These are phyloP conservation scores for Trichoderma citrinoviride DNA, from an alignment of 2,329 filamentous ascomycete genomes.

Conservation along the genomic window DNA sequence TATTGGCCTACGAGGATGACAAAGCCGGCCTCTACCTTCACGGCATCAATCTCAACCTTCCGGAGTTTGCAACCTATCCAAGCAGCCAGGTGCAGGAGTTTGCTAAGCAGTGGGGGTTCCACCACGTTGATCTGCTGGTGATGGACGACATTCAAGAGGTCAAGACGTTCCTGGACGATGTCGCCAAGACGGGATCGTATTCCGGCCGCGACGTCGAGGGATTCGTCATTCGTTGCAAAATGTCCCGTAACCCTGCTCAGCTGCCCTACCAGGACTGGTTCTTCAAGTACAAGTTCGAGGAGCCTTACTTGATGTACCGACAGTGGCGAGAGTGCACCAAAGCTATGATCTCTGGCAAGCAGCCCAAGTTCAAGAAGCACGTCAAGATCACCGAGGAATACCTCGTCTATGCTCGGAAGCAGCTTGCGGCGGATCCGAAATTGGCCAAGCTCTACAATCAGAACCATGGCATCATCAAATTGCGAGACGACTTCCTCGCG, in stretches of 20 bases:
- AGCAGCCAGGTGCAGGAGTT: slow-evolving; percentile 82
- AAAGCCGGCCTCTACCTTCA: slow-evolving; percentile 90
- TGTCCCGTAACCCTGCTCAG: slow-evolving; percentile 48
- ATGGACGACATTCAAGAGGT: slow-evolving; percentile 73
- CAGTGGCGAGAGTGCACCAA: slow-evolving; percentile 99
- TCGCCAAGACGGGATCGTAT: slow-evolving; percentile 85
- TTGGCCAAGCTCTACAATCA: slow-evolving; percentile 71
- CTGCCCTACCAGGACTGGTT: slow-evolving; percentile 86
- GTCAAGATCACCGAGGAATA: slow-evolving; percentile 88
- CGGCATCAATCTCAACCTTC: slow-evolving; percentile 93
- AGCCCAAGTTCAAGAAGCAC: slow-evolving; percentile 82
- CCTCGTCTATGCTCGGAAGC: slow-evolving; percentile 72
- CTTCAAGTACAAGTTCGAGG: slow-evolving; percentile 99
- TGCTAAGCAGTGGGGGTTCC: slow-evolving; percentile 90
- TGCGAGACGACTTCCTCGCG: slow-evolving; percentile 83
- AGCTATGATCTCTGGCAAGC: slow-evolving; percentile 71
- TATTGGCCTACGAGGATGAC: slow-evolving; percentile 80
- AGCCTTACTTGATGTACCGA: slow-evolving; percentile 97
- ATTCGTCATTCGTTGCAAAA: slow-evolving; percentile 90
- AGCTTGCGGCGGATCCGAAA: slow-evolving; percentile 65
- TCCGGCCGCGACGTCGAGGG: slow-evolving; percentile 92
- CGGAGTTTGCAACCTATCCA: slow-evolving; percentile 84
- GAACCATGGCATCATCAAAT: slow-evolving; percentile 92
- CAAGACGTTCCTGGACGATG: slow-evolving; percentile 75
- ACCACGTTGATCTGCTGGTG: slow-evolving; percentile 76